Base-by-base conservation (phyloP, 441 rosid genomes). In the Daphne laureola region DNA sequence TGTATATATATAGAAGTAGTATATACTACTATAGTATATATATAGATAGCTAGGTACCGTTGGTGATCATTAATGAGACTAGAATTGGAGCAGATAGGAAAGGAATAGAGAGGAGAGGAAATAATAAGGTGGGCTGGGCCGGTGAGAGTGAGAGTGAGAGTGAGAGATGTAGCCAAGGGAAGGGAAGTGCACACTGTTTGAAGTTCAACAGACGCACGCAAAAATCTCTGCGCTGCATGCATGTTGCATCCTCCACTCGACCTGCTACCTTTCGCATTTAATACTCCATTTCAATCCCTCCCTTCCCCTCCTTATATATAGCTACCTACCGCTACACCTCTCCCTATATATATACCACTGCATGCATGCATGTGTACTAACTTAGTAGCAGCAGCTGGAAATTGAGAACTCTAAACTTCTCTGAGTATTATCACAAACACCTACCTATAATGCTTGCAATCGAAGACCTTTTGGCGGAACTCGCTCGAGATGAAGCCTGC, bases 401-500 rank as follows among this genome's bases (percentile, higher is more conserved):
- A 18, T 1, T 1, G 3, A 18, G 23, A 18, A 18, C 23, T 18
- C 23, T 47, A 6, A 57, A 61, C 57, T 54, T 55, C 58, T 43
- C 47, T 54, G 59, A 58, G 49, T 58, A 58, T 48, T 12, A 21
- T 44, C 40, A 17, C 42, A 43, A 43, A 16, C 15, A 40, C 15
- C 43, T 35, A 18, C 11, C 46, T 44, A 31, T 2, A 54, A 78
- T 83, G 91, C 59, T 78, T 60, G 76, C 79, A 5, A 54, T 88
- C 52, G 96, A 88, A 69, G 95, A 85, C 38, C 64, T 90, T 26
- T 63, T 90, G 9, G 63, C 80, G 36, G 96, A 90, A 66, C 76
- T 90, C 9, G 62, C 46, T 4, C 71, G 81, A 16, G 92, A 81
- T 51, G 94, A 80, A 38, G 58, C 51, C 21, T n/a, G n/a, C n/a